Base-by-base conservation (phyloP, 129 eudicot genomes). In the Centella asiatica region DNA sequence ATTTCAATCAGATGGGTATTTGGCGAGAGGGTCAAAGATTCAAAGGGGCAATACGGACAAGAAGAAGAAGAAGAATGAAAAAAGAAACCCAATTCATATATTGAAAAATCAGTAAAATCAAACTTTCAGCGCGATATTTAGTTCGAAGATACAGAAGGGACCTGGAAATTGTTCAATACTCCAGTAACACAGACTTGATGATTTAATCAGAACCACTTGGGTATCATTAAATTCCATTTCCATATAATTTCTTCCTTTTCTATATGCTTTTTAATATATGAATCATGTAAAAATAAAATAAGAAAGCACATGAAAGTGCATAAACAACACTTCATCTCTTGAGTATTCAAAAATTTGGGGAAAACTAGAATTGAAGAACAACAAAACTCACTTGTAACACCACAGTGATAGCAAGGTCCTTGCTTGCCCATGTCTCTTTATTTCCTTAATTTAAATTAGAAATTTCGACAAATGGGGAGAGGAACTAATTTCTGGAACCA, bases 371-470 rank as follows among this genome's bases (percentile, higher is more conserved):
- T 44, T 62, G 32, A 69, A 61, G 26, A 69, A 54, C 53, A 80
- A 19, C 34, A 68, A 53, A 80, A 84, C 99, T 93, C 99, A 93
- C 99, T 93, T 73, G 99, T 88, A 74, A 93, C 99, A 80, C 99
- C 99, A 93, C 99, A 93, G 96, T 93, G 99, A 85, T 74, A 77
- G 92, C 99, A 93, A 87, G 99, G 99, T 85, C 99, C 99, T 62
- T 88, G 96, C 59, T 65, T 65, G 32, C 69, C 69, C 69, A 93
- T 93, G 55, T 72, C 74, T 68, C 29, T 57, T 68, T 61, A 54
- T 62, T 40, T 66, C 50, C 24, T 56, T 37, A 56, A 26, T 64
- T 71, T 69, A 47, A 51, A 65, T 56, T 25, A 36, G 15, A 42
- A 77, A 77, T 62, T 47, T 64, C 36, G 44, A 63, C 71, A 40